A percentile compares a stretch with the other conserved stretches of the same genome.
Conservation (phyloP, 345 rosid species). For the Populus alba region DNA sequence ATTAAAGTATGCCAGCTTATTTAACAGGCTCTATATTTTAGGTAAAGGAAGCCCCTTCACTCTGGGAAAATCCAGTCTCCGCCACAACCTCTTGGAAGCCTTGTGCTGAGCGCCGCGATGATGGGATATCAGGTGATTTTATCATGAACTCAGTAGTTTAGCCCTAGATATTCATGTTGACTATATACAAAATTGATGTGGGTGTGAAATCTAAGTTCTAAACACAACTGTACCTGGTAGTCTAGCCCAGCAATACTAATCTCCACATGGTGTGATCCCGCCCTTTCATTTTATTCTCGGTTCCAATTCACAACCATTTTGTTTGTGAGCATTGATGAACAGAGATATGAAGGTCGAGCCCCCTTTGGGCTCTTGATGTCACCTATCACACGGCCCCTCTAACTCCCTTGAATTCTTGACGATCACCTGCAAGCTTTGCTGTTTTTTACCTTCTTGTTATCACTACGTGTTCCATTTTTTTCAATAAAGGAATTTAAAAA, state of each 20-base stretch:
- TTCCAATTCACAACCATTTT: neutral
- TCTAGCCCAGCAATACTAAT: neutral
- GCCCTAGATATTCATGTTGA: neutral
- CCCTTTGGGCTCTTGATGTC: no score
- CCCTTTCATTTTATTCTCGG: no score
- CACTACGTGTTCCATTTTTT: no score
- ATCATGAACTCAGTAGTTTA: neutral
- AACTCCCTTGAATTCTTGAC: no score
- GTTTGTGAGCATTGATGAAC: neutral
- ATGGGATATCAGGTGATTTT: conserved; percentile 69
- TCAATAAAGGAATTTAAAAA: no score
- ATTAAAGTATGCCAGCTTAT: neutral
- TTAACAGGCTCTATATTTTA: conserved; percentile 12
- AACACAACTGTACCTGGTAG: neutral
- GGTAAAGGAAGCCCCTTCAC: conserved; percentile 94
- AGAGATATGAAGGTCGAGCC: no score
- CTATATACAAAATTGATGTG: neutral
- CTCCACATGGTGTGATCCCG: neutral
- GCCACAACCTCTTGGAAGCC: conserved; percentile 99
- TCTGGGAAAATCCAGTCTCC: conserved; percentile 93
- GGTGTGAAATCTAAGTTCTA: neutral
- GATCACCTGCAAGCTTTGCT: no score
- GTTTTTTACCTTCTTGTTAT: no score
- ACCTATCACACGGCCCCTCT: no score
- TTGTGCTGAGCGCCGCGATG: conserved; percentile 85